These are phyloP conservation scores for Russula brevipes DNA, from an alignment of 768 basidiomycete species.

Conservation along the genomic window DNA sequence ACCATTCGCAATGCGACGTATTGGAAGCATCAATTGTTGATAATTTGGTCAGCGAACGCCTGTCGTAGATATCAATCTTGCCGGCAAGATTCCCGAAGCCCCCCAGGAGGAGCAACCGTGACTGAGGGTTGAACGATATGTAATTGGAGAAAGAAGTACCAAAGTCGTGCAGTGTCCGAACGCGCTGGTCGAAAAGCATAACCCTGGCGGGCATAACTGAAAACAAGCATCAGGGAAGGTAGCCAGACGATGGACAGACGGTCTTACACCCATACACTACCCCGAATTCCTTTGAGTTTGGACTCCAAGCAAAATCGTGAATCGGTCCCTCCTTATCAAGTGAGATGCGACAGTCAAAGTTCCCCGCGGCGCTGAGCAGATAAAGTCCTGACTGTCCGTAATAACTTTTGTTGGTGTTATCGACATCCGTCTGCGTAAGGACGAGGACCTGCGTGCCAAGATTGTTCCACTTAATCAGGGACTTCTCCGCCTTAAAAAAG, in stretches of 20 bases:
- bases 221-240: background rate
- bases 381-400: constrained; percentile 97
- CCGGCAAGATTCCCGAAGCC: constrained; percentile 98
- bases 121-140: constrained; percentile 92
- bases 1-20: constrained; percentile 94
- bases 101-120: constrained; percentile 78
- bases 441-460: constrained; percentile 89
- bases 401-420: constrained; percentile 95
- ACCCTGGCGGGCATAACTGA: constrained; percentile 94
- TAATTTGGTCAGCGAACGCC: constrained; percentile 75
- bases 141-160: constrained; percentile 88
- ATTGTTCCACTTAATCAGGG: constrained; percentile 93
- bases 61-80: constrained; percentile 88
- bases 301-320: constrained; percentile 94
- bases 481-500: constrained; percentile 93
- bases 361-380: constrained; percentile 84
- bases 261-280: constrained; percentile 93
- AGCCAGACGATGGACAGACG: background rate
- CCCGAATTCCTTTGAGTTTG: constrained; percentile 93
- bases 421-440: constrained; percentile 93
- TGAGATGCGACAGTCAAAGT: constrained; percentile 85
- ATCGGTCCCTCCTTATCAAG: constrained; percentile 97
- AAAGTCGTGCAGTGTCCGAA: constrained; percentile 84
- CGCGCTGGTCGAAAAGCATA: constrained; percentile 87
- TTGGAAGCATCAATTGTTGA: constrained; percentile 84